Evolutionary conservation across 108 stramenopile species (phyloP).

Genomic region (Cyclotella sp.): DNA sequence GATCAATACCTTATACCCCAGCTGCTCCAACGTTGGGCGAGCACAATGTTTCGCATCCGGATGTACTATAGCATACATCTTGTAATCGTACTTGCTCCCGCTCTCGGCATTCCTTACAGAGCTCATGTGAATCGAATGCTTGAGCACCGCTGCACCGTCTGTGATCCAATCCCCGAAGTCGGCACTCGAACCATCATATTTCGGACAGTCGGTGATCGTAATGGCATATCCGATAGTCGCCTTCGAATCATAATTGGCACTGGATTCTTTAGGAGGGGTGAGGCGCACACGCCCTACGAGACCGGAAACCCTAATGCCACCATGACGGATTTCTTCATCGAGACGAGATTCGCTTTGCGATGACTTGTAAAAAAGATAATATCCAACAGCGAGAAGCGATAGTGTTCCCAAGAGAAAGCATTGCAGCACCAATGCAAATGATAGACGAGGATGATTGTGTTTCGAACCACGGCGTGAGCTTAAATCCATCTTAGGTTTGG

Average conservation of each 20-base stretch:
- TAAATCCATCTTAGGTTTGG: too few relatives aligned
- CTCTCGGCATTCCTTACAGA: slow-evolving; percentile 56
- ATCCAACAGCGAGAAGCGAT: too few relatives aligned
- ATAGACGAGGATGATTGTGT: too few relatives aligned
- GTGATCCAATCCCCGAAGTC: slow-evolving; percentile 62
- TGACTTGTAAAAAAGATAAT: too few relatives aligned
- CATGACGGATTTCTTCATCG: neutral
- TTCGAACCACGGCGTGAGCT: too few relatives aligned
- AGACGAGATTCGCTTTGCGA: too few relatives aligned
- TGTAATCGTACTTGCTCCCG: slow-evolving; percentile 66
- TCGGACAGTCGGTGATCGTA: slow-evolving; percentile 79
- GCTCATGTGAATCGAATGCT: slow-evolving; percentile 78
- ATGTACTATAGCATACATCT: slow-evolving; percentile 84
- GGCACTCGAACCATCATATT: slow-evolving; percentile 21
- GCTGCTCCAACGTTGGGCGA: slow-evolving; percentile 41
- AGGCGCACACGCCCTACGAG: neutral
- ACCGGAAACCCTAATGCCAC: neutral
- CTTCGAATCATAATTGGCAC: slow-evolving; percentile 11
- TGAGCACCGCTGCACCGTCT: slow-evolving; percentile 84
- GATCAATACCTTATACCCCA: slow-evolving; percentile 66
- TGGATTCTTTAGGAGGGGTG: too few relatives aligned
- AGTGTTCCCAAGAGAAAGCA: too few relatives aligned
- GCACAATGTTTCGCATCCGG: slow-evolving; percentile 58
- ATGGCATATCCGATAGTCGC: slow-evolving; percentile 82
- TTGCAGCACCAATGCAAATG: too few relatives aligned